Evolutionary conservation across 2,329 filamentous ascomycete species (phyloP), one percentile per base, ranked within the genome.

Genomic region (Xylaria arbuscula): DNA sequence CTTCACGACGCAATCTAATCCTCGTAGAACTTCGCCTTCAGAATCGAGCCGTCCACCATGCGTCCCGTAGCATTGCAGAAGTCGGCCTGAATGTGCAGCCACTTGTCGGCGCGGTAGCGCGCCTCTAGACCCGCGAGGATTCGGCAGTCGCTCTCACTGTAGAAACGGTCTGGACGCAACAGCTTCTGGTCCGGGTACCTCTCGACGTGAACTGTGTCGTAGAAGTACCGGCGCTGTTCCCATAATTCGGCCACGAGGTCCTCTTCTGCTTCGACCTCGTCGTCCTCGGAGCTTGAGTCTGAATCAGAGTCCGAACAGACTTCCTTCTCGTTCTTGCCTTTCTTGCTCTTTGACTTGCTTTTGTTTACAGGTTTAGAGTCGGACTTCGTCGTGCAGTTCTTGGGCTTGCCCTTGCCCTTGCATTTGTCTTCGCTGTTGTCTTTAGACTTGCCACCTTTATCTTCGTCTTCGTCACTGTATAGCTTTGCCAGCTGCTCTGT

Each of bases 21-120:
- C 57, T 71, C 64, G 40, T 73, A 68, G 47, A 78, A 73, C 73
- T 78, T 77, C 10, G 67, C 65, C 69, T 64, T n/a, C 11, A 79
- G 64, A 9, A 78, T n/a, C 28, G 72, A 59, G 0, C 50, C 32
- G 1, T 71, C 60, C 8, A 78, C 56, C 70, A 72, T 71, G 47
- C 73, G 70, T 5, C 76, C 76, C 0, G 76, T 77, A 24, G 73
- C 66, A 66, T 77, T 77, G 45, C 63, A 69, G 67, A 79, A 78
- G 1, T 76, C 74, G n/a, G 72, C 69, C 59, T 74, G 69, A 45
- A 78, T 70, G 22, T 72, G 19, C 10, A 73, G 51, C 71, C 72
- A 77, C 67, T 72, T 75, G 57, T 73, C 57, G 38, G 70, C 69
- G 42, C 73, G 74, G 50, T 74, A 70, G 61, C 74, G 74, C 2